phyloP scores from a whole-genome alignment of 768 basidiomycete species.

The Exsudoporus frostii region DNA sequence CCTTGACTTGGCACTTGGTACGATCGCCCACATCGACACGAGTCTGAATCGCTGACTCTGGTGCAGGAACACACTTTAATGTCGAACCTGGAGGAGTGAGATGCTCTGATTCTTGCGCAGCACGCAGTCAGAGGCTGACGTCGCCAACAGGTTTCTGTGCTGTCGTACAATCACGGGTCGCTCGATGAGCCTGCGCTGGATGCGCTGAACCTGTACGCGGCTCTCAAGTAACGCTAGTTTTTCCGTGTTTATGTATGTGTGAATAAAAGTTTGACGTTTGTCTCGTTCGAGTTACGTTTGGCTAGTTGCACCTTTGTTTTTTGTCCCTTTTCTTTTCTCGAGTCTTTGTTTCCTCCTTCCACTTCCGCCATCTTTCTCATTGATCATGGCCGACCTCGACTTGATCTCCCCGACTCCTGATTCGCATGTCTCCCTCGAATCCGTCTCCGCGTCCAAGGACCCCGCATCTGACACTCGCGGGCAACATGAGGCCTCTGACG shows the following conservation, averaged over 20 bases:
- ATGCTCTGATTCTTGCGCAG: constrained; percentile 1
- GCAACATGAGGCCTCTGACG: constrained; percentile 40
- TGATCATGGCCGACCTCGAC: constrained; percentile 40
- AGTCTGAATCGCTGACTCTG: constrained; percentile 7
- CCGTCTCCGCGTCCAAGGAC: constrained; percentile 20
- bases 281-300: constrained; percentile 13
- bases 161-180: constrained; percentile 81
- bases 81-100: constrained; percentile 82
- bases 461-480: constrained; percentile 25
- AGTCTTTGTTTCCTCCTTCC: constrained; percentile 10
- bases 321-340: constrained; percentile 4
- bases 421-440: constrained; percentile 20
- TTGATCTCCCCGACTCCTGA: constrained; percentile 19
- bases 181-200: constrained; percentile 76
- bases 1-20: constrained; percentile 60
- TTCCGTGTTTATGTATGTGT: constrained; percentile 24
- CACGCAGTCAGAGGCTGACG: constrained; percentile 3
- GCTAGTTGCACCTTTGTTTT: constrained; percentile 8
- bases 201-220: constrained; percentile 66
- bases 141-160: constrained; percentile 58
- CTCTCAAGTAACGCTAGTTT: constrained; percentile 27
- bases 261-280: constrained; percentile 5
- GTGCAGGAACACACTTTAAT: constrained; percentile 69
- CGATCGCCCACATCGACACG: constrained; percentile 6
- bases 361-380: constrained; percentile 17